Evolutionary conservation across 306 rosid genomes (phyloP), one percentile per base, ranked within the genome.

Genomic region (Pterocarpus macrocarpus): DNA sequence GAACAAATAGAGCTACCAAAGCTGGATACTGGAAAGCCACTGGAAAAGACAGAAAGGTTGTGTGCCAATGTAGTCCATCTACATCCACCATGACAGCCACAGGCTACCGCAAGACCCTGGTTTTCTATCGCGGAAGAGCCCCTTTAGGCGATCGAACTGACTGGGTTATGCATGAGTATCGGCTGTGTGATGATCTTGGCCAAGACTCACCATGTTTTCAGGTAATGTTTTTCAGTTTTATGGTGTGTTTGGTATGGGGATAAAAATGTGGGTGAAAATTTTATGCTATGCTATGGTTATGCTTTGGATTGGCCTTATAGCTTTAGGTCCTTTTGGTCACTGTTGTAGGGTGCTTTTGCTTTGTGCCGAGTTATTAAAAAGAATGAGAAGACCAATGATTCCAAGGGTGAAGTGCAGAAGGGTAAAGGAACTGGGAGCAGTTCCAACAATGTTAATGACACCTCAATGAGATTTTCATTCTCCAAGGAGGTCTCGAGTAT

Each of bases 1-100:
- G 98, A 82, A 94, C 98, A 22, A 94, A 94, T 75, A 83, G 98
- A 88, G 98, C 98, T 28, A 94, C 98, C 53, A 94, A 90, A 86
- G 92, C 92, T 58, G 98, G 98, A 57, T 94, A 94, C 83, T 94
- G 98, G 98, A 94, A 94, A 87, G 98, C 98, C 83, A 94, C 98
- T 7, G 98, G 98, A 69, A 94, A 94, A 84, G 98, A 94, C 80
- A 84, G 90, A 70, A 94, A 89, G 86, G 80, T 94, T 71, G 88
- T 77, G 22, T 92, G 96, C 33, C 86, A 88, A 38, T 81, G 89
- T 17, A 50, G 81, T 80, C 86, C 90, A 59, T 82, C 89, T 34
- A 34, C 81, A 63, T 72, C 73, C 36, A 72, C 73, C 0, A 64
- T 57, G 76, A 16, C 22, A 55, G 90, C 86, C 17, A 87, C 83